Base-by-base conservation (phyloP, 2,329 filamentous ascomycete species). In the Xylaria sp. region DNA sequence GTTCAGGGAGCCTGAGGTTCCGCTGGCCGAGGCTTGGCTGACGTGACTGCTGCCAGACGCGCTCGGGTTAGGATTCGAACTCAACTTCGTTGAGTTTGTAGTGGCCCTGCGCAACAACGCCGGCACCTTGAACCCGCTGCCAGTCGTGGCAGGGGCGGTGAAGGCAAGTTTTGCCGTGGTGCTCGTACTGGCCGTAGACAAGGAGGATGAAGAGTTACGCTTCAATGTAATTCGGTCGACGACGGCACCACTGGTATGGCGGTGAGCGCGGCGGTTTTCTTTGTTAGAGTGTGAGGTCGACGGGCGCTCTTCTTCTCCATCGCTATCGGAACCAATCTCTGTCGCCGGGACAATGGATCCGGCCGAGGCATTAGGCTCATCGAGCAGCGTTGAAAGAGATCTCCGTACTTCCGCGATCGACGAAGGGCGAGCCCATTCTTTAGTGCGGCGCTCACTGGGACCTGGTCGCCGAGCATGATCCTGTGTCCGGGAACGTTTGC, bases 381-480 rank as follows among this genome's bases (percentile, higher is more conserved):
- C 94, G 18, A 97, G 90, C 10, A 98, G 86, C 79, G 91, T 92
- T 4, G 93, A 97, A 7, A 98, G 84, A 0, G 92, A 93, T 78
- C 95, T 89, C 66, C 94, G 90, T 71, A 98, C 92, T 76, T 98
- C 93, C 34, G 90, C 89, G 10, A 97, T 83, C 20, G 90, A 92
- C 5, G 91, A 86, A 0, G 94, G 93, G 75, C 90, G 94, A 79
- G 88, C 89, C 62, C 84, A 85, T 18, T 84, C 83, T 66, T 85
- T 86, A 28, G 88, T 90, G 52, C 91, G 89, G 60, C 91, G 89
- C 59, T 87, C 79, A 70, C 88, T 80, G n/a, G 89, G 85, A 34
- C 88, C 86, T 8, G 86, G 84, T n/a, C 88, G 85, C 28, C 82
- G 77, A 31, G 80, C 72, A 34, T 76, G 74, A 9, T 75, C 73